These are phyloP conservation scores for Erythrophleum ivorense DNA, from an alignment of 331 rosid species.

Conservation along the genomic window DNA sequence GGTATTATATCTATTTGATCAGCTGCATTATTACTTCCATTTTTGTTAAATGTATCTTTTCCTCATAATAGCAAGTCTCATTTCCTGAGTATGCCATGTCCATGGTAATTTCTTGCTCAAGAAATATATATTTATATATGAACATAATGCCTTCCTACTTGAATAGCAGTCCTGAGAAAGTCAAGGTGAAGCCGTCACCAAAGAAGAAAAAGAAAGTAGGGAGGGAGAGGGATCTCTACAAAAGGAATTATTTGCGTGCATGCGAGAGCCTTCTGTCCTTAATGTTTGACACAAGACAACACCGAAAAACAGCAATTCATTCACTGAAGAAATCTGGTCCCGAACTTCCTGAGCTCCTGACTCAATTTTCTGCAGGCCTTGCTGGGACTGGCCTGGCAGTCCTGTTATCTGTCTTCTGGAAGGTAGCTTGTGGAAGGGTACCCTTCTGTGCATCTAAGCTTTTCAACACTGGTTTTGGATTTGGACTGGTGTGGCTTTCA, in stretches of 20 bases:
- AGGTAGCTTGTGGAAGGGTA: constrained; percentile 63
- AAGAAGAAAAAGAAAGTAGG: constrained; percentile 66
- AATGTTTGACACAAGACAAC: constrained; percentile 56
- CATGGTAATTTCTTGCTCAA: constrained; percentile 21
- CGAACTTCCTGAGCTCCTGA: constrained; percentile 80
- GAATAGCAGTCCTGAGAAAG: constrained; percentile 70
- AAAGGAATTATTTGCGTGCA: constrained; percentile 71
- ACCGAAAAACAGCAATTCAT: constrained; percentile 53
- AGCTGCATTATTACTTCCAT: constrained; percentile 11
- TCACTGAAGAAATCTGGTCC: constrained; percentile 77
- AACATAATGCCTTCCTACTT: constrained; percentile 23
- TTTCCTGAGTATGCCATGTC: not conserved
- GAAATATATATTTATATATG: constrained; percentile 12
- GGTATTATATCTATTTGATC: not conserved
- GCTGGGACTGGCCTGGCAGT: constrained; percentile 90
- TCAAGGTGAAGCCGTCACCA: constrained; percentile 59
- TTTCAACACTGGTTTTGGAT: constrained; percentile 63
- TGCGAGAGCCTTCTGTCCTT: constrained; percentile 84
- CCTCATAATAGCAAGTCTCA: constrained; percentile 3
- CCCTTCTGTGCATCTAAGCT: constrained; percentile 62
- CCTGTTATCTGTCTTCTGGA: constrained; percentile 63
- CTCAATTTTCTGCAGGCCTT: constrained; percentile 74
- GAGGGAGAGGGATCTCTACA: constrained; percentile 70
- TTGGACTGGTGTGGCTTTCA: constrained; percentile 88
- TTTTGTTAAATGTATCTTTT: not conserved